Conservation (phyloP, 345 rosid genomes). For the Acer campestre region DNA sequence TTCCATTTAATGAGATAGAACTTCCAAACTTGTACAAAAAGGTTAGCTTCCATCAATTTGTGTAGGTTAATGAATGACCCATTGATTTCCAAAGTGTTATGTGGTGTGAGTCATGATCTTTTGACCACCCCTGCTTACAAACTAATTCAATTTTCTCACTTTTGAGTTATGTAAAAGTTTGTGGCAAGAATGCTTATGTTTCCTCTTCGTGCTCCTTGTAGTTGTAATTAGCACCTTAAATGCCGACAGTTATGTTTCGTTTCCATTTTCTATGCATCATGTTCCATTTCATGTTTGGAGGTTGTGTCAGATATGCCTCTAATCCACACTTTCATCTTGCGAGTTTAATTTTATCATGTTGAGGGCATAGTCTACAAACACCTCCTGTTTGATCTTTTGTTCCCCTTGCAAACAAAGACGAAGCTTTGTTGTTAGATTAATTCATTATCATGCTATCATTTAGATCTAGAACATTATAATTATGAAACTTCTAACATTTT, state of each 20-base stretch:
- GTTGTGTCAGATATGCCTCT: conserved; percentile 3
- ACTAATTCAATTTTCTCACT: neutral
- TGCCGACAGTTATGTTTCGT: neutral
- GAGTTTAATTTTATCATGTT: conserved; percentile 4
- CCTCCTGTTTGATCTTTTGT: neutral
- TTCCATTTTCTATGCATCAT: neutral
- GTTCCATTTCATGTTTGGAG: conserved; percentile 1
- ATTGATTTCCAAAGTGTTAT: conserved; percentile 4
- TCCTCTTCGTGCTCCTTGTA: neutral
- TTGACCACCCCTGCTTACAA: neutral
- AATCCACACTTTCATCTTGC: conserved; percentile 3
- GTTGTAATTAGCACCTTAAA: neutral
- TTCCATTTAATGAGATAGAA: conserved; percentile 78
- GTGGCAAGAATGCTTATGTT: neutral
- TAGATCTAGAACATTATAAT: conserved; percentile 9
- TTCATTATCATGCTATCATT: conserved; percentile 14
- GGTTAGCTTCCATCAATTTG: conserved; percentile 42
- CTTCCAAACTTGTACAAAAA: conserved; percentile 74
- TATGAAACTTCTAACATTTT: conserved; percentile 20
- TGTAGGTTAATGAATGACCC: conserved; percentile 7
- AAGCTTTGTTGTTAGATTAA: conserved; percentile 8
- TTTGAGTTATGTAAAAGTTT: neutral
- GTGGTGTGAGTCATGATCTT: neutral
- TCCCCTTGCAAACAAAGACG: neutral
- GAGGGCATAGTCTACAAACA: conserved; percentile 4